Base-by-base conservation (phyloP, 1,284 basidiomycete genomes). In the Leccinum fallax region DNA sequence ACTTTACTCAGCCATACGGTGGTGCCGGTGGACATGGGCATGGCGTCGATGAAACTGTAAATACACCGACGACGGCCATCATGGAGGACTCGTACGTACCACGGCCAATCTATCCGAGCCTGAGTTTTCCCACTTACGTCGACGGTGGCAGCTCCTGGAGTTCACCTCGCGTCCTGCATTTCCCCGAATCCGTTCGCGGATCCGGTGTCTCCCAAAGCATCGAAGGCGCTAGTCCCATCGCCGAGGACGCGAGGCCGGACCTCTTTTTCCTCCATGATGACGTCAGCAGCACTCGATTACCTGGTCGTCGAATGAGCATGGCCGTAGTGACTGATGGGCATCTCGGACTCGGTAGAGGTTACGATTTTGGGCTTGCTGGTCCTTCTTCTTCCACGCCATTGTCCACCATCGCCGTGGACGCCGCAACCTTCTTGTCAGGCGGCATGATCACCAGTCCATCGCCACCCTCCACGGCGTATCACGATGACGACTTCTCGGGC, bases 181-280 rank as follows among this genome's bases (percentile, higher is more conserved):
- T 67, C 67, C 66, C 70, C 70, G 56, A 66, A 68, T 63, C 68
- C 0, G 60, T 57, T 48, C 65, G 63, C 64, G 63, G 56, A 52
- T 64, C 64, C 67, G 46, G 21, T 48, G 38, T 74, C 38, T 66
- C 72, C 28, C 69, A 52, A 40, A 59, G n/a, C 15, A 49, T 68
- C 46, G 61, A 61, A 28, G 52, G 55, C 58, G 53, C 60, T 40
- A 54, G 63, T 53, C 10, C 49, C 58, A 70, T 73, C 46, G 38
- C 72, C 67, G 67, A 75, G 65, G 67, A 65, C 64, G 68, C 61
- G 70, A 74, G 70, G 67, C 55, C 61, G 49, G 65, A 53, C n/a
- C 63, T 63, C 54, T 34, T 63, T 61, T 26, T 61, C 10, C 55
- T 63, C 52, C 61, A 54, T 54, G 61, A 63, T 72, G 73, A 74